A percentile compares a stretch with the other conserved stretches of the same genome.
These are phyloP conservation scores for Stagonosporopsis rhizophila DNA, from an alignment of 2,329 filamentous ascomycete genomes.

Conservation along the genomic window DNA sequence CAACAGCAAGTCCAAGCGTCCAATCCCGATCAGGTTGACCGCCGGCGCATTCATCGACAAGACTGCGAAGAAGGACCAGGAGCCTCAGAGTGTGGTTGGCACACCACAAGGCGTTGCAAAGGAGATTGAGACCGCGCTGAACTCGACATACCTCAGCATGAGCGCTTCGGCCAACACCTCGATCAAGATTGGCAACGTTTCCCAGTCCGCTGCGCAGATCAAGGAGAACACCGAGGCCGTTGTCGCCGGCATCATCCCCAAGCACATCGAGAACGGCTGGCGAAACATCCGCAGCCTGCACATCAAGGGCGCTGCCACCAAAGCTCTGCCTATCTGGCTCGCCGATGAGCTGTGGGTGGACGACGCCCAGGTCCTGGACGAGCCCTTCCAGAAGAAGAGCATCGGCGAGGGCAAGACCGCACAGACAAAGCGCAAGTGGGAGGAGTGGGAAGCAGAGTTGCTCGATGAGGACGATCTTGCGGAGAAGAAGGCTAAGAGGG, in stretches of 20 bases:
- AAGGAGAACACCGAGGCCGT: conserved; percentile 82
- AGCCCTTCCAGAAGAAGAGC: conserved; percentile 49
- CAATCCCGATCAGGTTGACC: conserved; percentile 80
- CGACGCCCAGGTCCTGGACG: conserved; percentile 72
- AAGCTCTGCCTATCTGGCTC: conserved; percentile 91
- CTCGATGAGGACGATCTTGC: conserved; percentile 45
- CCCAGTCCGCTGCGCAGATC: conserved; percentile 76
- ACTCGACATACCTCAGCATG: conserved; percentile 80
- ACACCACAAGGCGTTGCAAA: conserved; percentile 72
- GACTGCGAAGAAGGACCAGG: conserved; percentile 48
- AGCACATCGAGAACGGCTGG: conserved; percentile 86
- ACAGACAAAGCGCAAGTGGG: conserved; percentile 49
- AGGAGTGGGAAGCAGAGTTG: conserved; percentile 49
- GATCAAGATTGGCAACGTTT: conserved; percentile 78
- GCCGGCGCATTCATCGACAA: conserved; percentile 68
- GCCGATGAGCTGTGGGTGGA: conserved; percentile 91
- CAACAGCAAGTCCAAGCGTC: conserved; percentile 80
- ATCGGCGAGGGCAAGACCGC: conserved; percentile 32
- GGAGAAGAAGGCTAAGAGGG: conserved; percentile 46
- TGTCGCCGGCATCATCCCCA: conserved; percentile 68
- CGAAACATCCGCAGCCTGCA: conserved; percentile 83
- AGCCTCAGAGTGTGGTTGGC: conserved; percentile 55
- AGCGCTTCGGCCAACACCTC: conserved; percentile 80
- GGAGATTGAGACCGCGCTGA: conserved; percentile 80
- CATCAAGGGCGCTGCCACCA: conserved; percentile 88